phyloP scores from a whole-genome alignment of 345 rosid species.

The Hibiscus tridactylites region DNA sequence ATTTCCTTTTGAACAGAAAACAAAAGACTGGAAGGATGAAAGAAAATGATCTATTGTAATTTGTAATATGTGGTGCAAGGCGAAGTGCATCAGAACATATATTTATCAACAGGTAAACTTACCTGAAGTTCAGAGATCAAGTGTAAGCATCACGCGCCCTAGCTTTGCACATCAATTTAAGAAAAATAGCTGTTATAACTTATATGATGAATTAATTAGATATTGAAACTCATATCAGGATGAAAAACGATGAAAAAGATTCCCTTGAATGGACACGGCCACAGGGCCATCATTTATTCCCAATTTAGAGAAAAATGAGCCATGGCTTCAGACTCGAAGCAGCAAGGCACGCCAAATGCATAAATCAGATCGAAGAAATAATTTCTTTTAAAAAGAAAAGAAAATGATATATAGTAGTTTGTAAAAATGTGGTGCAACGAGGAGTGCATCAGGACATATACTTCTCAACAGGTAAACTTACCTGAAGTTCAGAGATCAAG shows the following conservation, averaged over 20 bases:
- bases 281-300: not conserved
- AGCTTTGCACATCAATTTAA: constrained; percentile 5
- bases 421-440: not conserved
- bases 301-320: not conserved
- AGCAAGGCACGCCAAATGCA: not conserved
- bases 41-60: not conserved
- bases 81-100: constrained; percentile 34
- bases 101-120: constrained; percentile 42
- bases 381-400: not conserved
- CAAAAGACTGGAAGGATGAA: not conserved
- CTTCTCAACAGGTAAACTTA: constrained; percentile 45
- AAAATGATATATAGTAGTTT: not conserved
- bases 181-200: not conserved
- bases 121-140: constrained; percentile 73
- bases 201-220: not conserved
- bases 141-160: constrained; percentile 56
- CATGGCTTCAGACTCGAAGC: no score
- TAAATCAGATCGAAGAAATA: not conserved
- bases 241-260: not conserved
- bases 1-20: not conserved
- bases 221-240: not conserved
- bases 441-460: constrained; percentile 34
- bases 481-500: constrained; percentile 76
- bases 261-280: not conserved
- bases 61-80: not conserved